Percentiles rank a stretch among this genome's conserved stretches.
Evolutionary conservation across 2,329 filamentous ascomycete genomes (phyloP).

Genomic region (Ramichloridium luteum): DNA sequence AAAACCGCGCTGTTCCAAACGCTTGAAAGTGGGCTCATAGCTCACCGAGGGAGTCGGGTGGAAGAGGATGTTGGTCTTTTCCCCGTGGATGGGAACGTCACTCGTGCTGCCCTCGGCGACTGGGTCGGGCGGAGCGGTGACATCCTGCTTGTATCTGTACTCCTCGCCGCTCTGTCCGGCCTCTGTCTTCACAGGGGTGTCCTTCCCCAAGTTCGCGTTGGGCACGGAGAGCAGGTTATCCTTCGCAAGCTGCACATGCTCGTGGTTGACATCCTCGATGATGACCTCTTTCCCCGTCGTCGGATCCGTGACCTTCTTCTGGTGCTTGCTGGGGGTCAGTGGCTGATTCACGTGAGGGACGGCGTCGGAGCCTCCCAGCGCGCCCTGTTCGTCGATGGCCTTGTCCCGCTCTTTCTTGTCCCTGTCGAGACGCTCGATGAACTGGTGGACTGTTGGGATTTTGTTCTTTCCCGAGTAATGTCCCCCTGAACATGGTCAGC

Average conservation of each 20-base stretch:
- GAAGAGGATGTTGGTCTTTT: conserved; percentile 93
- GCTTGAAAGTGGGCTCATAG: conserved; percentile 76
- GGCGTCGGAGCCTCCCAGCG: conserved; percentile 25
- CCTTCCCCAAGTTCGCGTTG: conserved; percentile 74
- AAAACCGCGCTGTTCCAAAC: conserved; percentile 63
- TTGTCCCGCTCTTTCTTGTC: conserved; percentile 68
- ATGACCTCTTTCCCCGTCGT: conserved; percentile 75
- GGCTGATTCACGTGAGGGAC: conserved; percentile 37
- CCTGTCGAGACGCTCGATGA: conserved; percentile 63
- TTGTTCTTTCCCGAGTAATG: conserved; percentile 77
- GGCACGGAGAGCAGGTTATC: conserved; percentile 72
- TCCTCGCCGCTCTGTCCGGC: conserved; percentile 60
- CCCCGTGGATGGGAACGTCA: conserved; percentile 88
- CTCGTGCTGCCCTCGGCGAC: conserved; percentile 70
- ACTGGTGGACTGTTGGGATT: conserved; percentile 77
- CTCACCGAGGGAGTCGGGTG: conserved; percentile 84
- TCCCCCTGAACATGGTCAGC: too few species aligned
- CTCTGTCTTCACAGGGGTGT: conserved; percentile 59
- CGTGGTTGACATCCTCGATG: conserved; percentile 67
- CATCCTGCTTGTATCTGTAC: conserved; percentile 74
- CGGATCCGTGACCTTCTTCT: conserved; percentile 66
- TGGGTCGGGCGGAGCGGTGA: conserved; percentile 83
- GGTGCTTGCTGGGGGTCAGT: conserved; percentile 32
- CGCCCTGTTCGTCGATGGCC: conserved; percentile 46
- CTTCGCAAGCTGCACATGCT: conserved; percentile 57